phyloP scores from a whole-genome alignment of 257 asterid genomes.

The Nicotiana benthamiana region DNA sequence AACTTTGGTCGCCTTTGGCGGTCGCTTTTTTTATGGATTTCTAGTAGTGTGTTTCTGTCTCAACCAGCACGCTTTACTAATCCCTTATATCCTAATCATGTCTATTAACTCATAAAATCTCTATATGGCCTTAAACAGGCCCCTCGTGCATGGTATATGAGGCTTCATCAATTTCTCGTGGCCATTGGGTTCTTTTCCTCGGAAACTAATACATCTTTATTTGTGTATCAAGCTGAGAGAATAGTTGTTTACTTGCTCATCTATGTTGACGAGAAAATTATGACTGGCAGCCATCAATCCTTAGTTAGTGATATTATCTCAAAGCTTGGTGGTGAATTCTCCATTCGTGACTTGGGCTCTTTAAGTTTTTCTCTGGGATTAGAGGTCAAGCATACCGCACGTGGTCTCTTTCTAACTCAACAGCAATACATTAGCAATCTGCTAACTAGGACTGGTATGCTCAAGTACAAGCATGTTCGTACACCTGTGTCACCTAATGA shows the following conservation, averaged over 20 bases:
- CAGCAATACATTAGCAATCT: background rate
- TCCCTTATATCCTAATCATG: background rate
- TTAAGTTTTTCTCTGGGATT: background rate
- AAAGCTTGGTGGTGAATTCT: background rate
- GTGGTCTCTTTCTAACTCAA: background rate
- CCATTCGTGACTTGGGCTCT: background rate
- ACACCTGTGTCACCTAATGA: background rate
- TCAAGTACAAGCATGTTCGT: background rate
- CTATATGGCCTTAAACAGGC: constrained; percentile 5
- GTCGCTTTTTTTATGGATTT: too few relatives aligned
- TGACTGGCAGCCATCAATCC: background rate
- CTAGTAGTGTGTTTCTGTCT: background rate
- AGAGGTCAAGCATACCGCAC: background rate
- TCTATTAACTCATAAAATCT: background rate
- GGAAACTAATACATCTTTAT: background rate
- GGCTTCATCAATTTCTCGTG: background rate
- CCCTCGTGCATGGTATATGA: background rate
- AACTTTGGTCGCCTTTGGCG: too few relatives aligned
- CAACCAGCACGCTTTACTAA: background rate
- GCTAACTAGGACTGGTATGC: background rate
- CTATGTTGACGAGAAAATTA: background rate
- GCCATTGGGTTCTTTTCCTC: background rate
- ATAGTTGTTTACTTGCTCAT: background rate
- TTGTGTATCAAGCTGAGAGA: background rate
- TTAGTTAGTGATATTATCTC: background rate